phyloP scores from a whole-genome alignment of 768 basidiomycete genomes.

The Tricholoma saponaceum region DNA sequence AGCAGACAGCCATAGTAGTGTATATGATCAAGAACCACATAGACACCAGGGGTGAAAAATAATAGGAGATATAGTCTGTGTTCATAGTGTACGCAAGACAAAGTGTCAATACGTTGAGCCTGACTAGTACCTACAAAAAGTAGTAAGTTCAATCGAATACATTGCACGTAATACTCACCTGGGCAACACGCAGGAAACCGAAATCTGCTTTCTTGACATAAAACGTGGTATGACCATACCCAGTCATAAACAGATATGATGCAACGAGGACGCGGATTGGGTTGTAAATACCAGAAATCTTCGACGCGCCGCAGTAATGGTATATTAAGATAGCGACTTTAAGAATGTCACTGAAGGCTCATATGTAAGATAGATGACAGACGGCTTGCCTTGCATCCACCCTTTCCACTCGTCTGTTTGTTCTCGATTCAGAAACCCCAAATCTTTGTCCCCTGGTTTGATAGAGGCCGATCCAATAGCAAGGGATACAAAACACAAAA shows the following conservation, averaged over 20 bases:
- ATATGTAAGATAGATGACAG: not conserved
- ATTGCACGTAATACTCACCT: constrained; percentile 35
- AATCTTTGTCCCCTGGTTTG: constrained; percentile 72
- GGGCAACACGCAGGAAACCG: constrained; percentile 70
- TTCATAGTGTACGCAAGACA: constrained; percentile 87
- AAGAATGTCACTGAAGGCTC: constrained; percentile 6
- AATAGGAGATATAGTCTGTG: constrained; percentile 88
- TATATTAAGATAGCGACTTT: constrained; percentile 88
- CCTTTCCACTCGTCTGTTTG: constrained; percentile 98
- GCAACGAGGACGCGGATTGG: constrained; percentile 86
- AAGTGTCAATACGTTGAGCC: constrained; percentile 81
- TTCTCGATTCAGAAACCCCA: constrained; percentile 86
- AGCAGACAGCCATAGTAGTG: constrained; percentile 67
- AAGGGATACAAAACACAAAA: constrained; percentile 52
- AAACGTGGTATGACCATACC: constrained; percentile 86
- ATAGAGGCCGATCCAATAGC: constrained; percentile 59
- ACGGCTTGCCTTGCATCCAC: constrained; percentile 87
- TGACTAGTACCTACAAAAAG: constrained; percentile 57
- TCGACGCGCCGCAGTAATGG: constrained; percentile 87
- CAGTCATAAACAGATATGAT: constrained; percentile 89
- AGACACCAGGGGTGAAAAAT: constrained; percentile 86
- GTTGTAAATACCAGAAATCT: constrained; percentile 91
- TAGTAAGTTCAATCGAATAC: constrained; percentile 4
- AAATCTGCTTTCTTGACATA: constrained; percentile 90
- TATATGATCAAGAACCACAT: constrained; percentile 91